Percentiles rank a stretch among this genome's conserved stretches.
Evolutionary conservation across 768 basidiomycete species (phyloP).

Genomic region (Phylloporus arenicola): DNA sequence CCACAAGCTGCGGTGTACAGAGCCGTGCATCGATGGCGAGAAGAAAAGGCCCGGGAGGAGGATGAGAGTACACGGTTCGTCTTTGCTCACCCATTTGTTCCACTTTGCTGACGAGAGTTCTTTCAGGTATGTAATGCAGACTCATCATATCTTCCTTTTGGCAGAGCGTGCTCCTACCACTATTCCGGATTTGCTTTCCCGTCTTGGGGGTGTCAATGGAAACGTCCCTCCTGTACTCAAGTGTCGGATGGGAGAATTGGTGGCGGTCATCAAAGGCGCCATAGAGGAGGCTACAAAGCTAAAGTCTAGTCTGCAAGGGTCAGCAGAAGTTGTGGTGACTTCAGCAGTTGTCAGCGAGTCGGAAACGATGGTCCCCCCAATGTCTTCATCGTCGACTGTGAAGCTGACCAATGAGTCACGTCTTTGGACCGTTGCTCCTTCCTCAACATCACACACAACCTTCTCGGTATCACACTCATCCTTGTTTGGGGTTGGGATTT

Average conservation of each 20-base stretch:
- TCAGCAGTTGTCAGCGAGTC: conserved; percentile 1
- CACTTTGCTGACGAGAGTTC: not conserved
- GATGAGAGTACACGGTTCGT: conserved; percentile 80
- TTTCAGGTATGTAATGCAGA: conserved; percentile 65
- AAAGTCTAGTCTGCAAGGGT: not conserved
- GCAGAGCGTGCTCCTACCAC: conserved; percentile 69
- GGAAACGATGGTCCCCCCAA: conserved; percentile 5
- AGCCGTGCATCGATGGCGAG: conserved; percentile 78
- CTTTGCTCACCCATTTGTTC: not conserved
- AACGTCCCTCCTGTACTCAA: conserved; percentile 61
- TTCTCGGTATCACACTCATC: conserved; percentile 23
- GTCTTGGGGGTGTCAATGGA: conserved; percentile 11
- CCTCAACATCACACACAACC: conserved; percentile 1
- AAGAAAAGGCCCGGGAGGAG: conserved; percentile 68
- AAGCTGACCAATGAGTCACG: conserved; percentile 10
- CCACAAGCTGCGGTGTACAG: conserved; percentile 62
- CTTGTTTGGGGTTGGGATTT: conserved; percentile 15
- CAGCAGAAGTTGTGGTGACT: conserved; percentile 1
- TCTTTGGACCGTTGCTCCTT: conserved; percentile 15
- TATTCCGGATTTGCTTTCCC: conserved; percentile 53
- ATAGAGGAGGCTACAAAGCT: conserved; percentile 25
- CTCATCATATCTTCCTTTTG: conserved; percentile 67
- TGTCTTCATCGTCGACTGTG: conserved; percentile 6
- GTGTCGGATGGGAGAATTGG: conserved; percentile 55
- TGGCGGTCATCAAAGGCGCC: conserved; percentile 53